Base-by-base conservation (phyloP, 371 early-diverging fungal species). In the Phascolomyces articulosus region DNA sequence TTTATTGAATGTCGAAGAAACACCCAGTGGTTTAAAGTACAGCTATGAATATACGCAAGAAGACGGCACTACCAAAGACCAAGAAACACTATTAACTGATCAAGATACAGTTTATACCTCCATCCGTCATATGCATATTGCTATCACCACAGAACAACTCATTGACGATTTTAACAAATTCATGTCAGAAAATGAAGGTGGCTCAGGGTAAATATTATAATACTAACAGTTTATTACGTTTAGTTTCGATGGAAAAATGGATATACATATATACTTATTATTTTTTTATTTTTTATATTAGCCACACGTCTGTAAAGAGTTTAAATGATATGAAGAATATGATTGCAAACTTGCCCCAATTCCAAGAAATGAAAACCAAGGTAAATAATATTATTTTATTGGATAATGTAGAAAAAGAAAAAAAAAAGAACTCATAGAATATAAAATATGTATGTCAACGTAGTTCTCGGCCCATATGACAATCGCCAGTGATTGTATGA, bases 111-210 rank as follows among this genome's bases (percentile, higher is more conserved):
- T 95, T 4, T 96, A 93, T 81, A 83, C 86, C 38, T 85, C 88
- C 11, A 88, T 95, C 65, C 90, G 98, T 10, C 96, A 97, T 72
- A 87, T 88, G 79, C 98, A 98, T 71, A 97, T 97, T 74, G 94
- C 95, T 15, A 96, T 95, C 38, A 91, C 94, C 2, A 92, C 91
- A 23, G 89, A 92, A 29, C 87, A 92, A 26, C 83, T 99, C 44
- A 83, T 90, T 48, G 83, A 84, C 53, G 87, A 91, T 40, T 94
- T 98, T 70, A 91, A 95, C 71, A 81, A 86, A 58, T 93, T 98
- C 69, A 69, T 85, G 26, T 74, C 71, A 2, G 86, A 86, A 54
- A 88, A 89, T 62, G 78, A 85, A 49, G 82, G 82, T 10, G 71
- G 78, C 26, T 55, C 77, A 47, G 83, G 83, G 74, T 71, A 66